A percentile compares a stretch with the other conserved stretches of the same genome.
Conservation (phyloP, 805 yeast species). For the Candida vaughaniae region DNA sequence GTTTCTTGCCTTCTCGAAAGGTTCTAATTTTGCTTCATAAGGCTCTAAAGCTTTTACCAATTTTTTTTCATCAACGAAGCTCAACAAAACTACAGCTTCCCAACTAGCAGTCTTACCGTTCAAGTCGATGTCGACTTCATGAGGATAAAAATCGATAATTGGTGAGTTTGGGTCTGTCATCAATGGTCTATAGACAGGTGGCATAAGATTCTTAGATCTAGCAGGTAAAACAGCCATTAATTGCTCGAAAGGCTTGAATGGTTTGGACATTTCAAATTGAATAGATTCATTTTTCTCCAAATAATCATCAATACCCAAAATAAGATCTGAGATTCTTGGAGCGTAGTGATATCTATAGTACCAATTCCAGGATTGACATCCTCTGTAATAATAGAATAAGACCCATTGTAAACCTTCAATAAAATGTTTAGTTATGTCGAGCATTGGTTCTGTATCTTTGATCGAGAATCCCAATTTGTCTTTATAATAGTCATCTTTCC, state of each 20-base stretch:
- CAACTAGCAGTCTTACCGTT: conserved; percentile 95
- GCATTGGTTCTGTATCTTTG: conserved; percentile 56
- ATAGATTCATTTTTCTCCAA: conserved; percentile 23
- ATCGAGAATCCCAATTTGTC: conserved; percentile 73
- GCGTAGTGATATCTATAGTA: conserved; percentile 86
- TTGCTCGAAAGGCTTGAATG: conserved; percentile 92
- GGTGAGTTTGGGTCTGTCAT: conserved; percentile 89
- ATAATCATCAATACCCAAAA: conserved; percentile 64
- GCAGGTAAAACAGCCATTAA: conserved; percentile 97
- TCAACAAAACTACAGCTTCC: conserved; percentile 94
- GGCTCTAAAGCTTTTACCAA: conserved; percentile 73
- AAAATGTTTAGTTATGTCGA: conserved; percentile 72
- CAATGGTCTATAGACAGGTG: conserved; percentile 69
- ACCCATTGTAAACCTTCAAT: conserved; percentile 98
- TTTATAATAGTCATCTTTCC: conserved; percentile 86
- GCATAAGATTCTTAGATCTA: conserved; percentile 78
- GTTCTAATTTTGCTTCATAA: conserved; percentile 55
- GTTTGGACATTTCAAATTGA: conserved; percentile 65
- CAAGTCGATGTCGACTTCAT: conserved; percentile 80
- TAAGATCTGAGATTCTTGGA: conserved; percentile 88
- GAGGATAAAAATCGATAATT: conserved; percentile 86
- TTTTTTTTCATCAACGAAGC: conserved; percentile 85
- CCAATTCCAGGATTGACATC: conserved; percentile 97
- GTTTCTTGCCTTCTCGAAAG: conserved; percentile 75
- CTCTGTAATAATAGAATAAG: conserved; percentile 81